Percentiles rank a stretch among this genome's conserved stretches.
phyloP scores from a whole-genome alignment of 2,329 filamentous ascomycete genomes.

The Arthrinium puccinioides region DNA sequence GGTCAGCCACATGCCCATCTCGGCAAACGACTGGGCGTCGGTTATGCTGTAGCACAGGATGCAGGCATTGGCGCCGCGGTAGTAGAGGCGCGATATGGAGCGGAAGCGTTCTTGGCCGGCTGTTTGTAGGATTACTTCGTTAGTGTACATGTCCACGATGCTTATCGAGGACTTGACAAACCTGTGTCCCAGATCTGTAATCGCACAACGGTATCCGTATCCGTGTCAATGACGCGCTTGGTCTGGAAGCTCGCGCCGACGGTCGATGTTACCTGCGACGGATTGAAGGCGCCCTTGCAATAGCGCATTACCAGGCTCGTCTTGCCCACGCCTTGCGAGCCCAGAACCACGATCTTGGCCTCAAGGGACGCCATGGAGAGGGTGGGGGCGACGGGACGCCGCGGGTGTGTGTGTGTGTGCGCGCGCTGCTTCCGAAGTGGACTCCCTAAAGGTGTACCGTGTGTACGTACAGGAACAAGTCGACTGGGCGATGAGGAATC shows the following conservation, averaged over 20 bases:
- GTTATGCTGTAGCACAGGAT: slow-evolving; percentile 95
- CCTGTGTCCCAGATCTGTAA: slow-evolving; percentile 94
- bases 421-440: too few relatives aligned
- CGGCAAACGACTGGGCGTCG: slow-evolving; percentile 73
- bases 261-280: slow-evolving; percentile 59
- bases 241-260: slow-evolving; percentile 75
- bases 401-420: too few relatives aligned
- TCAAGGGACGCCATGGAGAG: slow-evolving; percentile 55
- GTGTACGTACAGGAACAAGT: too few relatives aligned
- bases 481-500: too few relatives aligned
- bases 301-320: slow-evolving; percentile 72
- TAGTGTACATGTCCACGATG: too few relatives aligned
- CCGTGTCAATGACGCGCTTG: slow-evolving; percentile 72
- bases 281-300: slow-evolving; percentile 64
- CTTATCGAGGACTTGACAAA: slow-evolving; percentile 25
- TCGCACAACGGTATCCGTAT: slow-evolving; percentile 81
- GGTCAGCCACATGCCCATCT: slow-evolving; percentile 87
- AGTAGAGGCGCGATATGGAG: slow-evolving; percentile 91
- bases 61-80: slow-evolving; percentile 88
- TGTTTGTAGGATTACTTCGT: slow-evolving; percentile 20
- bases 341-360: slow-evolving; percentile 75
- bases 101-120: slow-evolving; percentile 92
- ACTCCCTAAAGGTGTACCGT: too few relatives aligned
- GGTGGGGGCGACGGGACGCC: background rate
- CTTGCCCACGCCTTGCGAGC: slow-evolving; percentile 73